A percentile compares a stretch with the other conserved stretches of the same genome.
phyloP scores from a whole-genome alignment of 495 filamentous ascomycete species.

The Xanthoparmelia taractica region DNA sequence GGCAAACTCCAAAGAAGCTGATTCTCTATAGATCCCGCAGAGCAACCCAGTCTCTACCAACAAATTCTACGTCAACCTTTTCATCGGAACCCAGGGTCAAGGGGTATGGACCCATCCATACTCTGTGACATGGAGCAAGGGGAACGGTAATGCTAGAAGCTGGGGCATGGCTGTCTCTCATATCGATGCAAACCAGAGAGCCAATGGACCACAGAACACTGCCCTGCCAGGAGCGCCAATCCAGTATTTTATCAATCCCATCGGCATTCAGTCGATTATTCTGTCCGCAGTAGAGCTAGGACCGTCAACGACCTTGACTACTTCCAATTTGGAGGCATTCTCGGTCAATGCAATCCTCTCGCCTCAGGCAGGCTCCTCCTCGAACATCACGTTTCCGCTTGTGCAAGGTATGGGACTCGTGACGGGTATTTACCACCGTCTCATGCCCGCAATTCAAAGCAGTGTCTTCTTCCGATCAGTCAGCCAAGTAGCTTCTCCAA shows the following conservation, averaged over 20 bases:
- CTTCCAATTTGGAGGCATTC: conserved; percentile 56
- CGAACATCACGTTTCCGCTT: conserved; percentile 66
- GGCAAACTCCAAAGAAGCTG: conserved; percentile 32
- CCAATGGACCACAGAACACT: conserved; percentile 45
- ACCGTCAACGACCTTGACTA: conserved; percentile 50
- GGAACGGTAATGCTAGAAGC: conserved; percentile 54
- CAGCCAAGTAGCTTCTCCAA: conserved; percentile 47
- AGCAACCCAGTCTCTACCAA: conserved; percentile 63
- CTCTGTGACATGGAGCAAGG: conserved; percentile 67
- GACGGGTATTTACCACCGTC: conserved; percentile 65
- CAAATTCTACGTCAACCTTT: conserved; percentile 90
- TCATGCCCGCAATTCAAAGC: conserved; percentile 64
- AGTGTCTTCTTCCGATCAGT: conserved; percentile 65
- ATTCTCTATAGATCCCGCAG: conserved; percentile 31
- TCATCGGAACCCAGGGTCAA: conserved; percentile 63
- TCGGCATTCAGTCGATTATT: conserved; percentile 72
- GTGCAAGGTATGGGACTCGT: conserved; percentile 88
- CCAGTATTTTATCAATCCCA: conserved; percentile 70
- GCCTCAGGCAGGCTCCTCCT: conserved; percentile 41
- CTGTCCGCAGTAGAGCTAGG: conserved; percentile 71
- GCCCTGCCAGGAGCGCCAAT: conserved; percentile 49
- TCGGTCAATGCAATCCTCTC: conserved; percentile 65
- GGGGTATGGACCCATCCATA: conserved; percentile 82
- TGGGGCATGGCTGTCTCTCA: conserved; percentile 76
- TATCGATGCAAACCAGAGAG: conserved; percentile 54